phyloP scores from a whole-genome alignment of 1,284 basidiomycete genomes.

The Microbotryum intermedium region DNA sequence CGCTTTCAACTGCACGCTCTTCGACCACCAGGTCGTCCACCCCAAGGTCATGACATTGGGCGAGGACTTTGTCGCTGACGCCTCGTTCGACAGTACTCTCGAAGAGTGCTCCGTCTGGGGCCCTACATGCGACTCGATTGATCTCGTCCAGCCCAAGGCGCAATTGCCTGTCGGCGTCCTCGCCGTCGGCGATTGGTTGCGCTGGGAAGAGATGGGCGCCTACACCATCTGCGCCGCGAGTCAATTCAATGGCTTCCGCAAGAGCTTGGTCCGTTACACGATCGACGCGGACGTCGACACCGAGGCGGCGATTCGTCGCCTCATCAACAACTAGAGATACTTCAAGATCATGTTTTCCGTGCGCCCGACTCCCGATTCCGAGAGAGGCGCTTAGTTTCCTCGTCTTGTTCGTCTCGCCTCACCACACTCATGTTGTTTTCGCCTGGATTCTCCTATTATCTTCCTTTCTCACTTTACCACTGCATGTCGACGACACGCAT shows the following conservation, averaged over 20 bases:
- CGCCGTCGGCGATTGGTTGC: slow-evolving; percentile 81
- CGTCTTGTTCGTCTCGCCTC: too few relatives aligned
- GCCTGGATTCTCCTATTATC: too few relatives aligned
- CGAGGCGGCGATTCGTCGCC: slow-evolving; percentile 19
- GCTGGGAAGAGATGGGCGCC: slow-evolving; percentile 85
- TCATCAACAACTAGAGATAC: neutral
- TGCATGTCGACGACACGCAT: too few relatives aligned
- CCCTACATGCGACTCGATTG: slow-evolving; percentile 82
- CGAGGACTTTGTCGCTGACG: slow-evolving; percentile 34
- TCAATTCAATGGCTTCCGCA: slow-evolving; percentile 46
- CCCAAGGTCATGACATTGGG: slow-evolving; percentile 62
- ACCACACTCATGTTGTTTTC: too few relatives aligned
- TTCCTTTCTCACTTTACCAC: too few relatives aligned
- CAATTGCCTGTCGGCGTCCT: slow-evolving; percentile 53
- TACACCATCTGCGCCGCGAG: slow-evolving; percentile 87
- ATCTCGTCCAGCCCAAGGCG: slow-evolving; percentile 61
- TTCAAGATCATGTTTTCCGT: too few relatives aligned
- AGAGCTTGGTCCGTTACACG: slow-evolving; percentile 41
- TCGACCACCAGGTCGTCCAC: slow-evolving; percentile 80
- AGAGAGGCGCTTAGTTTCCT: too few relatives aligned
- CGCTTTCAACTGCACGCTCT: slow-evolving; percentile 94
- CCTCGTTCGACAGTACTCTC: slow-evolving; percentile 1
- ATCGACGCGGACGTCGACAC: slow-evolving; percentile 34
- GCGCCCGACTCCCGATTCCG: too few relatives aligned
- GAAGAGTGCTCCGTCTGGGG: slow-evolving; percentile 35